Evolutionary conservation across 176 grass and related monocot genomes (phyloP).

Genomic region (Carex parvula): DNA sequence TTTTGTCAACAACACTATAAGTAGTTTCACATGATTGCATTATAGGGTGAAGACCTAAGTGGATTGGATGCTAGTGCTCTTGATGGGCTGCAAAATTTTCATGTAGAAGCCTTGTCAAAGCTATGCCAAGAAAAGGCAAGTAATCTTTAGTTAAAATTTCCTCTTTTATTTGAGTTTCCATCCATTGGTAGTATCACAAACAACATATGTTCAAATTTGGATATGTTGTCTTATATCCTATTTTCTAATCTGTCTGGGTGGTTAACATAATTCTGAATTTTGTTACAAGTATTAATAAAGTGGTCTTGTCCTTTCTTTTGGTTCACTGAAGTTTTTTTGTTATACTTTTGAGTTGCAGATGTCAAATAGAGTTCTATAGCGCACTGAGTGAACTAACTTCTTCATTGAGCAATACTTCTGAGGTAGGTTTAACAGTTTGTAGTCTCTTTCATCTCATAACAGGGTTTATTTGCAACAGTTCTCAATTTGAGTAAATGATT

Average conservation of each 20-base stretch:
- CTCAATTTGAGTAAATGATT: background rate
- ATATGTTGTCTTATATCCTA: background rate
- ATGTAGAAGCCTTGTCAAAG: slow-evolving; percentile 85
- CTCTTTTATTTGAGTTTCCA: slow-evolving; percentile 1
- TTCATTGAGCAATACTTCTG: slow-evolving; percentile 13
- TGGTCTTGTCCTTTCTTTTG: background rate
- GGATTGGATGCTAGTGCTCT: slow-evolving; percentile 69
- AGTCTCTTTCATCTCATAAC: background rate
- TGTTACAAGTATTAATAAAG: background rate
- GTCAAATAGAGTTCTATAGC: slow-evolving; percentile 60
- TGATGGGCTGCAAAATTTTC: slow-evolving; percentile 84
- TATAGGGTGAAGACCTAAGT: slow-evolving; percentile 71
- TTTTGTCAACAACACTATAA: slow-evolving; percentile 12
- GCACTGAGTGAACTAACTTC: slow-evolving; percentile 2
- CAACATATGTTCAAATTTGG: background rate
- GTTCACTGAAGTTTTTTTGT: background rate
- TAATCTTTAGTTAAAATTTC: background rate
- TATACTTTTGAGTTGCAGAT: slow-evolving; percentile 43
- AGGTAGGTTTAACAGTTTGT: slow-evolving; percentile 1
- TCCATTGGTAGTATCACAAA: background rate
- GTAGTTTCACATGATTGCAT: background rate
- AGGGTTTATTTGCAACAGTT: background rate
- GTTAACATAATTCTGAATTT: background rate
- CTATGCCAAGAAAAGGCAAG: slow-evolving; percentile 91
- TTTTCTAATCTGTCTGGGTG: background rate